A percentile compares a stretch with the other conserved stretches of the same genome.
phyloP scores from a whole-genome alignment of 371 early-diverging fungal genomes.

The Catenaria anguillulae region DNA sequence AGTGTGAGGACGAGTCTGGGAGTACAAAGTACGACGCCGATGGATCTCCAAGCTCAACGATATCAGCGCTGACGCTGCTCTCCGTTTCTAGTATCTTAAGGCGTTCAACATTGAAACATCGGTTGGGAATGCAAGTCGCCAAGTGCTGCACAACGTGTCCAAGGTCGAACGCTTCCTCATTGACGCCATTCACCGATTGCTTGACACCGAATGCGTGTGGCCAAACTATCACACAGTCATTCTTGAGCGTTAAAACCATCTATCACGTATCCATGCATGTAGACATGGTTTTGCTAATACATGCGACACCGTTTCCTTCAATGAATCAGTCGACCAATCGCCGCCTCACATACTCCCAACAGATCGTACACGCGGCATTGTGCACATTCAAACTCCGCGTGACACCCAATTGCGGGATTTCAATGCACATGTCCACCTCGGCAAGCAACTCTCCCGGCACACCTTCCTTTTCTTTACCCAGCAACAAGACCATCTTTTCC shows the following conservation, averaged over 20 bases:
- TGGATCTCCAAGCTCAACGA: background rate
- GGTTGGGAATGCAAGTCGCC: background rate
- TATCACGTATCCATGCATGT: too few relatives aligned
- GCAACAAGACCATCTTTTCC: conserved; percentile 8
- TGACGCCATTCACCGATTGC: background rate
- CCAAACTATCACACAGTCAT: background rate
- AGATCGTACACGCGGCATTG: conserved; percentile 7
- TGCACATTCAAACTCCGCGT: conserved; percentile 13
- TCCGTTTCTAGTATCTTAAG: background rate
- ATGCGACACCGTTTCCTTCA: too few relatives aligned
- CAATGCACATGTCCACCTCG: conserved; percentile 9
- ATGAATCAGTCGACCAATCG: too few relatives aligned
- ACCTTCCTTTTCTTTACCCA: conserved; percentile 13
- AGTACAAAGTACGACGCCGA: too few relatives aligned
- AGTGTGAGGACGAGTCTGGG: background rate
- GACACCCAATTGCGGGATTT: conserved; percentile 10
- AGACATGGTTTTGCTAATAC: too few relatives aligned
- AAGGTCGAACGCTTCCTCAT: conserved; percentile 2
- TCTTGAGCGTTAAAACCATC: background rate
- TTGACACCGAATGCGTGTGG: conserved; percentile 6
- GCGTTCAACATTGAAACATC: background rate
- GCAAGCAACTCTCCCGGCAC: conserved; percentile 8
- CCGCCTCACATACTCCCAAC: conserved; percentile 11
- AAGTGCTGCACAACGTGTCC: background rate
- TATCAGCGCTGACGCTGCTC: background rate